Evolutionary conservation across 2,329 filamentous ascomycete genomes (phyloP).

Genomic region (Diaporthe batatas): DNA sequence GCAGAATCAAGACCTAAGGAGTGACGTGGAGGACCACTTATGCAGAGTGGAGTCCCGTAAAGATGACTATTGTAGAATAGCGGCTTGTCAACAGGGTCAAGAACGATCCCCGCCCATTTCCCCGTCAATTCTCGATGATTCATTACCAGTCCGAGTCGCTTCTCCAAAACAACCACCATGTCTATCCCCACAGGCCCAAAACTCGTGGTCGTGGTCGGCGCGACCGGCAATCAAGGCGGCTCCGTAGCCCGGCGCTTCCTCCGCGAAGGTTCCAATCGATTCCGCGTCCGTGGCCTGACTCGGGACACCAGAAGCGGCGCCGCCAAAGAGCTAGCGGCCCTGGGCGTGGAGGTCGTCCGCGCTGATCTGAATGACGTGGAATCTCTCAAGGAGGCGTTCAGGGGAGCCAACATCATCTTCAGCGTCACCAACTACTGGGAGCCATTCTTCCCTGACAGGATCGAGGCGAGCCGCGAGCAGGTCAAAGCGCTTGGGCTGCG

Average conservation of each 20-base stretch:
- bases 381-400: conserved; percentile 57
- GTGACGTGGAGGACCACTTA: background rate
- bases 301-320: conserved; percentile 58
- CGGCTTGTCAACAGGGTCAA: background rate
- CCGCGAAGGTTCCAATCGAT: conserved; percentile 50
- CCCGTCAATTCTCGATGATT: background rate
- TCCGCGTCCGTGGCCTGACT: conserved; percentile 62
- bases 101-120: background rate
- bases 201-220: conserved; percentile 60
- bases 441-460: conserved; percentile 60
- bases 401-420: conserved; percentile 65
- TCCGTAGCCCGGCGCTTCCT: conserved; percentile 64
- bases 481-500: conserved; percentile 55
- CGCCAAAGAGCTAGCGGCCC: conserved; percentile 55
- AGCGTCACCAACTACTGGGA: conserved; percentile 69
- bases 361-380: conserved; percentile 59
- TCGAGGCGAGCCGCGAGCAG: conserved; percentile 49
- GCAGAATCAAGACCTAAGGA: background rate
- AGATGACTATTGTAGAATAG: background rate
- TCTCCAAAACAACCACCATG: conserved; percentile 12
- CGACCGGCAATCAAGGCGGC: conserved; percentile 66
- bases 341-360: conserved; percentile 59
- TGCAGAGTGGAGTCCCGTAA: background rate
- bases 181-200: conserved; percentile 45
- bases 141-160: background rate